A percentile compares a stretch with the other conserved stretches of the same genome.
phyloP scores from a whole-genome alignment of 2,329 filamentous ascomycete species.

The Colletotrichum graminicola region DNA sequence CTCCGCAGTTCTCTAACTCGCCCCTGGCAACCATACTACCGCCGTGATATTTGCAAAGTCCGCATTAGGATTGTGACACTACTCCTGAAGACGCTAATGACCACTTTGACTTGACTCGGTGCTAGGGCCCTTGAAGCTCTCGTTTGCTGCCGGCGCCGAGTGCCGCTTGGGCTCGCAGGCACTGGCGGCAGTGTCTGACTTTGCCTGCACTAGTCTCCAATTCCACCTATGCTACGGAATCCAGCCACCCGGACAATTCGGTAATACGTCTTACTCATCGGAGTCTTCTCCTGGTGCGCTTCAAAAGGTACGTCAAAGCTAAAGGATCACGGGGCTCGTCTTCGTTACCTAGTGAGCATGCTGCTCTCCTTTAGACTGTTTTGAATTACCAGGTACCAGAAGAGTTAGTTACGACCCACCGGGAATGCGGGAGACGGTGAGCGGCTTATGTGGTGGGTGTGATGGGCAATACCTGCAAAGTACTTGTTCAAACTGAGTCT shows the following conservation, averaged over 20 bases:
- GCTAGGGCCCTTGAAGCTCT: constrained; percentile 18
- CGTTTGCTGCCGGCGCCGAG: constrained; percentile 8
- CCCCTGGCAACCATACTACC: background rate
- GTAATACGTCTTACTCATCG: constrained; percentile 17
- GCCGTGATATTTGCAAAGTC: background rate
- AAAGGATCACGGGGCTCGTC: constrained; percentile 20
- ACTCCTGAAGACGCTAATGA: constrained; percentile 27
- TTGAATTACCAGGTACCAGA: constrained; percentile 20
- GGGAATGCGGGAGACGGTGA: background rate
- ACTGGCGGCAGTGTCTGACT: constrained; percentile 8
- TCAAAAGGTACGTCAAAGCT: constrained; percentile 33
- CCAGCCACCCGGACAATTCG: constrained; percentile 30
- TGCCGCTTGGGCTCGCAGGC: constrained; percentile 32
- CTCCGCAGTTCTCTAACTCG: background rate
- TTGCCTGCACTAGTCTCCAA: background rate
- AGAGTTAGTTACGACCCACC: constrained; percentile 13
- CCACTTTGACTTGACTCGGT: constrained; percentile 34
- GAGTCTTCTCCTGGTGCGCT: constrained; percentile 17
- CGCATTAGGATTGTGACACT: background rate
- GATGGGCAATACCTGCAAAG: constrained; percentile 30
- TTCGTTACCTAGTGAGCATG: constrained; percentile 22
- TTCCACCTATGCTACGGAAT: constrained; percentile 9
- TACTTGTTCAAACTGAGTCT: constrained; percentile 16
- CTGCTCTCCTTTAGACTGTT: constrained; percentile 12
- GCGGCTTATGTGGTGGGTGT: background rate